Evolutionary conservation across 441 rosid genomes (phyloP).

Genomic region (Populus hybrid): DNA sequence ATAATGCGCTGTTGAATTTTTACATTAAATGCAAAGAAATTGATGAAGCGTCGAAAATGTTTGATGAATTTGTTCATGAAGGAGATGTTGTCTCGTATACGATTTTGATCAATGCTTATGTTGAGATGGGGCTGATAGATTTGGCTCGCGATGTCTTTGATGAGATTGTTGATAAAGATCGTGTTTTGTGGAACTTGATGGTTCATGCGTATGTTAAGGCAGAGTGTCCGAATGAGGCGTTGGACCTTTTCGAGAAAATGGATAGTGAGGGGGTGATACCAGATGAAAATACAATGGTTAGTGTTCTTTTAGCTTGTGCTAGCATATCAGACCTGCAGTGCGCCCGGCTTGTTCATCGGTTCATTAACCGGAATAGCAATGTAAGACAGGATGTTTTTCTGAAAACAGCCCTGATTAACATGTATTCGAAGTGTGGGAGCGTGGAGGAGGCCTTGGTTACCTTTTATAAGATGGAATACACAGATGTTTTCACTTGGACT

Average conservation of each 20-base stretch:
- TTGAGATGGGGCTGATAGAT: conserved; percentile 24
- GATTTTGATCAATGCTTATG: conserved; percentile 30
- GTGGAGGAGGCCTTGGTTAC: conserved; percentile 30
- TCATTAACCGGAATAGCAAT: conserved; percentile 15
- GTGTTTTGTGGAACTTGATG: conserved; percentile 32
- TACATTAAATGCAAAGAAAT: conserved; percentile 25
- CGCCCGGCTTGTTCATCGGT: conserved; percentile 25
- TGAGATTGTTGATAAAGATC: conserved; percentile 20
- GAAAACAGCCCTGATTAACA: conserved; percentile 28
- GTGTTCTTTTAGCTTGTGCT: conserved; percentile 30
- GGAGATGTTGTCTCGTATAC: conserved; percentile 25
- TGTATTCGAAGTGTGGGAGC: conserved; percentile 36
- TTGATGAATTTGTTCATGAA: conserved; percentile 12
- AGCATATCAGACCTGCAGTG: conserved; percentile 21
- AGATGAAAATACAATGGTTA: conserved; percentile 25
- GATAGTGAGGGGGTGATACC: conserved; percentile 14
- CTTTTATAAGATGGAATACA: conserved; percentile 30
- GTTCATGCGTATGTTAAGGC: conserved; percentile 26
- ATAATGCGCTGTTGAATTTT: conserved; percentile 29
- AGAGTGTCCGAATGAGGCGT: conserved; percentile 15
- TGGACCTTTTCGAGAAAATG: conserved; percentile 29
- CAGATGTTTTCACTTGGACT: conserved; percentile 30
- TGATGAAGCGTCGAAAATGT: conserved; percentile 18
- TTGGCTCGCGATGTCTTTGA: conserved; percentile 24
- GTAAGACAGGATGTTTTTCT: conserved; percentile 23